Evolutionary conservation across 192 early-diverging fungal genomes (phyloP), one percentile per base, ranked within the genome.

Genomic region (Backusella luteola): DNA sequence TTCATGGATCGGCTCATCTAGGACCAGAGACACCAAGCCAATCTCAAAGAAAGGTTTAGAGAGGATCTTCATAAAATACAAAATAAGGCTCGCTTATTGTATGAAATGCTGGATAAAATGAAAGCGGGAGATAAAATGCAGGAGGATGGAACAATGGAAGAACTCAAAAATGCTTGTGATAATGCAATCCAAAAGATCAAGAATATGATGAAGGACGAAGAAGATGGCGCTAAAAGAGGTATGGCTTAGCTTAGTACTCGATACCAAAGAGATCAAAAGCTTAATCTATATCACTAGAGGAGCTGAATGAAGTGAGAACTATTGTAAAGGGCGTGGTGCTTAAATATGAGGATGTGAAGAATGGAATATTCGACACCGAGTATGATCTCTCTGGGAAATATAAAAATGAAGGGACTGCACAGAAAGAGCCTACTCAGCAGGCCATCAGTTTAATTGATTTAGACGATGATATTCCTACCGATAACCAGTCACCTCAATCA

Each of bases 41-140:
- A 99, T 81, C 98, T 98, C 79, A 93, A 94, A 68, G 84, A 92
- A 68, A 90, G 95, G 75, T 94, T 95, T 52, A 87, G 91, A 32
- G 81, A 89, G 67, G 96, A 97, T 77, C 78, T 98, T 21, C 89
- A 95, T 52, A 87, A 86, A 29, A 93, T 99, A 36, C 90, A 96
- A 81, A 86, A 87, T 68, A 94, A 94, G 67, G 90, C 90, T 0
- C 85, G 80, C 17, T 81, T 95, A 44, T 78, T 99, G 34, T 92
- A 91, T 63, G 94, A 97, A 79, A 92, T 96, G 85, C 80, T 97
- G 49, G 89, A 89, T 71, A 87, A 85, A 41, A 90, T 91, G 42
- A 89, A 88, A 59, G 85, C 91, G 3, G 91, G 87, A 6, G 86
- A 85, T 32, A 80, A 79, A 14, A 6, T 73, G 66, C 32, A 17